phyloP scores from a whole-genome alignment of 2,329 filamentous ascomycete species.

The Ophiobolus disseminans region DNA sequence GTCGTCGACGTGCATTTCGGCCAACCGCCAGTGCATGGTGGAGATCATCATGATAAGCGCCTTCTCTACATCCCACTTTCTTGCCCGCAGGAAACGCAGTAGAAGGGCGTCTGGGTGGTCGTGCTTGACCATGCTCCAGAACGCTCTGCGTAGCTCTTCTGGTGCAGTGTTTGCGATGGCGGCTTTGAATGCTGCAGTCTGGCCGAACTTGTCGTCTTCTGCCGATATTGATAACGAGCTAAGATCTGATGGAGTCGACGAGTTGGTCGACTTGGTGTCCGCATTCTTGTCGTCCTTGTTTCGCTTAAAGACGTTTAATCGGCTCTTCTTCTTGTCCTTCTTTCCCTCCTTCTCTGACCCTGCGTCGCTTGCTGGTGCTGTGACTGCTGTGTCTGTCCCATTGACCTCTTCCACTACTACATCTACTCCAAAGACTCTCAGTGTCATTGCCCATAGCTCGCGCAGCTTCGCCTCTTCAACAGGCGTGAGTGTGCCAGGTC shows the following conservation, averaged over 20 bases:
- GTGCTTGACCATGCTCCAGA: slow-evolving; percentile 95
- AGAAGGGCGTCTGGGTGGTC: slow-evolving; percentile 88
- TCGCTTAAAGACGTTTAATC: slow-evolving; percentile 70
- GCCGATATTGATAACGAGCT: slow-evolving; percentile 42
- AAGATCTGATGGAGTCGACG: slow-evolving; percentile 36
- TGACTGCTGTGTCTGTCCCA: slow-evolving; percentile 23
- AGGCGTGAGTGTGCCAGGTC: slow-evolving; percentile 83
- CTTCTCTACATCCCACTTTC: slow-evolving; percentile 86
- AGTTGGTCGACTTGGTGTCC: slow-evolving; percentile 40
- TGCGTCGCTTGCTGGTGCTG: slow-evolving; percentile 14
- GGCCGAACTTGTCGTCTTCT: slow-evolving; percentile 88
- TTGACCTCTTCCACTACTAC: slow-evolving; percentile 42
- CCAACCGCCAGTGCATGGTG: slow-evolving; percentile 88
- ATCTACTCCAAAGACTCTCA: slow-evolving; percentile 72
- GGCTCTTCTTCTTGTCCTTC: slow-evolving; percentile 77
- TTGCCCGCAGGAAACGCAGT: slow-evolving; percentile 57
- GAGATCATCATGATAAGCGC: slow-evolving; percentile 93
- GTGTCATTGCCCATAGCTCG: slow-evolving; percentile 80
- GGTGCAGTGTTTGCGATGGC: slow-evolving; percentile 78
- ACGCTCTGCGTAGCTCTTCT: slow-evolving; percentile 77
- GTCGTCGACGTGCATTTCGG: slow-evolving; percentile 86
- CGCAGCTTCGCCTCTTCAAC: slow-evolving; percentile 89
- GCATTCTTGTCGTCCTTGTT: slow-evolving; percentile 60
- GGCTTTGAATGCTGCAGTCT: slow-evolving; percentile 84
- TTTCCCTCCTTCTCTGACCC: slow-evolving; percentile 40